Evolutionary conservation across 139 green algal species (phyloP).

Genomic region (Chlorella ohadii): DNA sequence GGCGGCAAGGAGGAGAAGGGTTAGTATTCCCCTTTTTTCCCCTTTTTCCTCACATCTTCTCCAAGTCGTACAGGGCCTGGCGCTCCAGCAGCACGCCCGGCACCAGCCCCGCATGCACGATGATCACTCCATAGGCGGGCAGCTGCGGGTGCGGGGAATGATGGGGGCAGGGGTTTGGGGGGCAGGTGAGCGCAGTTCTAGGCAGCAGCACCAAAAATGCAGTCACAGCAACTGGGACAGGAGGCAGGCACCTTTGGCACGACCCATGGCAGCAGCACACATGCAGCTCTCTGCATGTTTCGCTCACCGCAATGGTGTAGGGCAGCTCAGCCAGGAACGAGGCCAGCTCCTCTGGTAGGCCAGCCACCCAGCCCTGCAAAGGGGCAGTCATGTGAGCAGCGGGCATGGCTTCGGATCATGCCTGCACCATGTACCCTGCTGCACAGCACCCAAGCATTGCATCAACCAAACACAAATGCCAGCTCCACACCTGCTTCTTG

Average conservation of each 20-base stretch:
- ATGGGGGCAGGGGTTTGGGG: background rate
- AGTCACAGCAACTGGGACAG: no score
- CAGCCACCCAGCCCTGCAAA: background rate
- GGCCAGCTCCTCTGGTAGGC: background rate
- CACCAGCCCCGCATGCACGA: constrained; percentile 63
- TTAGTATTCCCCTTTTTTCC: no score
- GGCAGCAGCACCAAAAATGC: no score
- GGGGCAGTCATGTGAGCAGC: no score
- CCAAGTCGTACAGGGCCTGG: constrained; percentile 57
- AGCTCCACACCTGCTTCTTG: background rate
- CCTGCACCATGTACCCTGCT: no score
- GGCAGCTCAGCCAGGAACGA: constrained; percentile 7
- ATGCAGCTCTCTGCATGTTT: no score
- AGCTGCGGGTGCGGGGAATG: background rate
- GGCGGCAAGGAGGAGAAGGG: no score
- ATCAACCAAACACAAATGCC: no score
- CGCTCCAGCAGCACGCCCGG: constrained; percentile 49
- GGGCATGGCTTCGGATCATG: no score
- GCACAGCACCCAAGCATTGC: no score
- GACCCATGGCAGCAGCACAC: no score
- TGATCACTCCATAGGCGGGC: constrained; percentile 22
- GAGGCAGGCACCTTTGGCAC: no score
- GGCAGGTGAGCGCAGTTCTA: background rate
- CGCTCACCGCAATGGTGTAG: constrained; percentile 12
- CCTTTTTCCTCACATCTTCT: constrained; percentile 53